Evolutionary conservation across 306 rosid genomes (phyloP), one percentile per base, ranked within the genome.

Genomic region (Cucurbita moschata): DNA sequence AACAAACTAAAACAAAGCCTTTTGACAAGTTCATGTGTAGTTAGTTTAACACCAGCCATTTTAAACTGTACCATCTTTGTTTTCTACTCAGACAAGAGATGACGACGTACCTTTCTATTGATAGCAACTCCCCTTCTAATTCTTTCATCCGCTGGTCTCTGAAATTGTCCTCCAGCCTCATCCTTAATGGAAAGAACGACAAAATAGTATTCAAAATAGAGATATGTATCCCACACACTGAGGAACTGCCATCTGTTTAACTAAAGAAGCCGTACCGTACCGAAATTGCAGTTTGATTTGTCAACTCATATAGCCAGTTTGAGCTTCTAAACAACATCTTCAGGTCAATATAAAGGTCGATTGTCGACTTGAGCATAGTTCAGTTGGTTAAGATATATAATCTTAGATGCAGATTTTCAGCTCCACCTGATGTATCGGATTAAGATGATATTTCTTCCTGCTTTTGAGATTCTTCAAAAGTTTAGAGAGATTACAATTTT

Each of bases 211-310:
- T 73, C 67, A 73, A 56, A 55, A 72, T 40, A 4, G 15, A 15
- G 35, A 38, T 26, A 26, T 64, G 38, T 62, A 43, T 49, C 18
- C 60, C 40, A n/a, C 5, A 44, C 72, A 19, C 18, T 66, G 54
- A 66, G 72, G 54, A 66, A 37, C 51, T 68, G 75, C 75, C 62
- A 52, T 53, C 10, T 71, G 62, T 71, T 47, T 50, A 71, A 52
- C 56, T 68, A 46, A 53, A 72, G 73, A 53, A 72, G 63, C 35
- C 75, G 49, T 72, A 72, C 75, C 63, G 10, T 72, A 72, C 75
- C 51, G n/a, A 64, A 52, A 72, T 52, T 53, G 62, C 73, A 68
- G 19, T 68, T 8, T 46, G 21, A 68, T 68, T 47, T 47, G 73
- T 71, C 46, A 51, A 71, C 60, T 71, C 60, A 38, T 71, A 35